Evolutionary conservation across 2,329 filamentous ascomycete species (phyloP), one percentile per base, ranked within the genome.

Genomic region (Emmonsiellopsis sp.): DNA sequence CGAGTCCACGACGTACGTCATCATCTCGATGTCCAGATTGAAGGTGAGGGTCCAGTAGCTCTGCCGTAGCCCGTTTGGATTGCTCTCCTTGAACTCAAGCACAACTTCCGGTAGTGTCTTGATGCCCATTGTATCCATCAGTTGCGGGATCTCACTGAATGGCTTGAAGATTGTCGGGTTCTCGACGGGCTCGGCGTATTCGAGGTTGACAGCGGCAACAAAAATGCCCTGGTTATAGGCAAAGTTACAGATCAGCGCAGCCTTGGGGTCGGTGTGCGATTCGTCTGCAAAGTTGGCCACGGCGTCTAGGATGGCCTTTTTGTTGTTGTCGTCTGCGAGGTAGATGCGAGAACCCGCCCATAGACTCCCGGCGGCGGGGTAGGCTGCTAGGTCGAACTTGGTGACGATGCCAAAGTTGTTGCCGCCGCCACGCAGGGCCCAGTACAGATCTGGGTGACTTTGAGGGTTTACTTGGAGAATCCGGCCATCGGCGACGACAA

Each of bases 361-460:
- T 49, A 77, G 62, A 2, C 63, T 34, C 10, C 66, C 68, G 6
- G 62, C 67, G 1, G 65, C 62, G 45, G 70, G 67, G 17, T 49
- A 49, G 0, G 71, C 71, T 10, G 63, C 63, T 11, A 77, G 61
- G 21, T 73, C 68, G 54, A 71, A 71, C 8, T 61, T 63, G 13
- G 74, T 70, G 52, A 72, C 67, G 42, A 72, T 62, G 31, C 58
- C 58, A 47, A 58, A 76, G 52, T 72, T 74, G 55, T 73, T 70
- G 0, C 73, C 73, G 1, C 73, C 74, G n/a, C 74, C 74, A 5
- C 68, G 64, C 33, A 77, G 54, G 14, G 69, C 73, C 74, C 74
- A 78, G 63, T 77, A 78, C 2, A 78, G 65, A 44, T 78, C 75
- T 0, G 62, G 21, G 46, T 81, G 72, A 56, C 77, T 67, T 0